A percentile compares a stretch with the other conserved stretches of the same genome.
Evolutionary conservation across 148 eudicot species (phyloP).

Genomic region (Chenopodium suecicum): DNA sequence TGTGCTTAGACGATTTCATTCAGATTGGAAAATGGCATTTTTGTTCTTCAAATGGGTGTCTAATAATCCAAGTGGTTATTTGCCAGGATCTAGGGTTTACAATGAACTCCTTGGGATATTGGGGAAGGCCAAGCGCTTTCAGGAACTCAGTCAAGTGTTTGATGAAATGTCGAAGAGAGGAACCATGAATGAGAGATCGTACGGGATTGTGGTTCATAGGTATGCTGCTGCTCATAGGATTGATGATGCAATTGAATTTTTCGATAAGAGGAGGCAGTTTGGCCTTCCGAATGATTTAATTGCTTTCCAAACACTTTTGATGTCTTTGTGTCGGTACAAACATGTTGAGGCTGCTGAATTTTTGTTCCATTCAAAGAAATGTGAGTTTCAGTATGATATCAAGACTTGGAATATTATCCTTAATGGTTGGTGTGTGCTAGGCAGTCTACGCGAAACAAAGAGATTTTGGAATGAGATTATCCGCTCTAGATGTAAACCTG

Average conservation of each 20-base stretch:
- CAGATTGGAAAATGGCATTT: conserved; percentile 68
- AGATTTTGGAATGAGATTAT: conserved; percentile 76
- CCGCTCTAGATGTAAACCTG: conserved; percentile 50
- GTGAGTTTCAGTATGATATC: conserved; percentile 45
- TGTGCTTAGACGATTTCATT: conserved; percentile 60
- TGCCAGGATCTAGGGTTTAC: conserved; percentile 39
- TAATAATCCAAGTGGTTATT: conserved; percentile 38
- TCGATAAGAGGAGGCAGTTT: conserved; percentile 52
- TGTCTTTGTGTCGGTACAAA: conserved; percentile 65
- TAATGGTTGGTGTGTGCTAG: conserved; percentile 79
- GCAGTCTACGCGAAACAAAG: conserved; percentile 70
- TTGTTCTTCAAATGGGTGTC: conserved; percentile 67
- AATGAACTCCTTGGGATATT: conserved; percentile 69
- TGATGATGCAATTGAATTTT: conserved; percentile 57
- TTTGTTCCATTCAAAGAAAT: conserved; percentile 52
- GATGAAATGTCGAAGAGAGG: conserved; percentile 69
- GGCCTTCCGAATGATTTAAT: conserved; percentile 55
- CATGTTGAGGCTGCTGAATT: conserved; percentile 78
- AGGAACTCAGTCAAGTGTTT: conserved; percentile 52
- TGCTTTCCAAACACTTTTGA: conserved; percentile 66
- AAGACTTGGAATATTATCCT: conserved; percentile 83
- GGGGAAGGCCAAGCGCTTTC: conserved; percentile 63
- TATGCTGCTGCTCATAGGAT: conserved; percentile 68
- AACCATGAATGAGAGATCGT: conserved; percentile 54
- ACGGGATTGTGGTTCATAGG: conserved; percentile 59